These are phyloP conservation scores for Penicillium canariense DNA, from an alignment of 495 filamentous ascomycete species.

Conservation along the genomic window DNA sequence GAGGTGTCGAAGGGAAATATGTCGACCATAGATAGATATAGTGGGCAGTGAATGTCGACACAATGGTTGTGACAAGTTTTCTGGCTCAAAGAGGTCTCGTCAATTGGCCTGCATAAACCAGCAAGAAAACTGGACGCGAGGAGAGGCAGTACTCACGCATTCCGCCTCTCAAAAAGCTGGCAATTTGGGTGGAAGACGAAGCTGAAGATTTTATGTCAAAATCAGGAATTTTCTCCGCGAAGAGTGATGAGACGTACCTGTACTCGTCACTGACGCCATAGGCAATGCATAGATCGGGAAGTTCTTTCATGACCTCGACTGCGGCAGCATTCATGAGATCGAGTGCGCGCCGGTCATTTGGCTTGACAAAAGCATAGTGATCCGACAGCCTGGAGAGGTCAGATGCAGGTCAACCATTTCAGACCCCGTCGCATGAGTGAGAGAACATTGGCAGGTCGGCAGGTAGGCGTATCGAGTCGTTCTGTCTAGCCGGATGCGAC, in stretches of 20 bases:
- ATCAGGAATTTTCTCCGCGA: neutral
- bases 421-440: too few relatives aligned
- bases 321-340: slow-evolving; percentile 95
- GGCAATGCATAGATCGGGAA: slow-evolving; percentile 80
- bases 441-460: neutral
- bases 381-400: slow-evolving; percentile 59
- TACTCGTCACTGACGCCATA: slow-evolving; percentile 96
- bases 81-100: slow-evolving; percentile 37
- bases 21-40: slow-evolving; percentile 79
- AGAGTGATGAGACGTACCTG: slow-evolving; percentile 50
- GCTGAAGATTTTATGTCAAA: too few relatives aligned
- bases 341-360: slow-evolving; percentile 84
- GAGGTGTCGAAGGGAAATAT: slow-evolving; percentile 64
- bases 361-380: slow-evolving; percentile 83
- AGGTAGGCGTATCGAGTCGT: neutral
- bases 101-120: neutral
- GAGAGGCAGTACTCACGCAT: slow-evolving; percentile 57
- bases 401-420: slow-evolving; percentile 4
- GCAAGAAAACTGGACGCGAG: neutral
- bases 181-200: too few relatives aligned
- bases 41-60: slow-evolving; percentile 89
- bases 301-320: slow-evolving; percentile 73
- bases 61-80: slow-evolving; percentile 86
- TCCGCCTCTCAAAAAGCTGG: slow-evolving; percentile 80
- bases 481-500: neutral